Base-by-base conservation (phyloP, 345 rosid species). In the Nasturtium officinale region DNA sequence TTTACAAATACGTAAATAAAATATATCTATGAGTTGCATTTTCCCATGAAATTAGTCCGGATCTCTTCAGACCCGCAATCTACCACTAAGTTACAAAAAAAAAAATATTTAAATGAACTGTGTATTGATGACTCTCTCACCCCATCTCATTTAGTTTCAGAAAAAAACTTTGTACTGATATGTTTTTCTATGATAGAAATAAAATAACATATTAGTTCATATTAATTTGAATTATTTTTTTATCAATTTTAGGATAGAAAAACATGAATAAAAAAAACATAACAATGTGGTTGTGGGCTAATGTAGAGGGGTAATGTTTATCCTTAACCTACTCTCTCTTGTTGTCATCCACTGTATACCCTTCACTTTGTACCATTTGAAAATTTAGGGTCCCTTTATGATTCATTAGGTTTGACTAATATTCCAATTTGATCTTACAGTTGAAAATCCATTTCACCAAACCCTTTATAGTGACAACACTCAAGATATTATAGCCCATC, bases 361-460 rank as follows among this genome's bases (percentile, higher is more conserved):
- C 45, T 60, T 74, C 67, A n/a, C 46, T 74, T 74, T 74, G 61
- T 28, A 74, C 47, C 73, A 38, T 75, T 15, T 75, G 32, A 75
- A 29, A 40, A 61, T 17, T 11, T 51, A 51, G 78, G 78, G 73
- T 60, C 78, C 78, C 73, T 59, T 75, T 30, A 40, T 21, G 18
- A 67, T 67, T 67, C 67, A 48, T 50, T 67, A 67, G 55, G 78
- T 67, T 74, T 75, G 78, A 75, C 78, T 75, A 60, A 52, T 60
- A 75, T 75, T 67, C 68, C 62, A 60, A 52, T 26, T 48, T 67
- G 73, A 67, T 59, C 37, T 30, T 60, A 75, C 67, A 30, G 60
- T 30, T 67, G 78, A 75, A 67, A 75, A 67, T 68, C 62, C 73
- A 75, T 75, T 75, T 67, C 67, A 75, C 78, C 78, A 52, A 75